These are phyloP conservation scores for Globisporangium mamillatum DNA, from an alignment of 352 stramenopile species.

Conservation along the genomic window DNA sequence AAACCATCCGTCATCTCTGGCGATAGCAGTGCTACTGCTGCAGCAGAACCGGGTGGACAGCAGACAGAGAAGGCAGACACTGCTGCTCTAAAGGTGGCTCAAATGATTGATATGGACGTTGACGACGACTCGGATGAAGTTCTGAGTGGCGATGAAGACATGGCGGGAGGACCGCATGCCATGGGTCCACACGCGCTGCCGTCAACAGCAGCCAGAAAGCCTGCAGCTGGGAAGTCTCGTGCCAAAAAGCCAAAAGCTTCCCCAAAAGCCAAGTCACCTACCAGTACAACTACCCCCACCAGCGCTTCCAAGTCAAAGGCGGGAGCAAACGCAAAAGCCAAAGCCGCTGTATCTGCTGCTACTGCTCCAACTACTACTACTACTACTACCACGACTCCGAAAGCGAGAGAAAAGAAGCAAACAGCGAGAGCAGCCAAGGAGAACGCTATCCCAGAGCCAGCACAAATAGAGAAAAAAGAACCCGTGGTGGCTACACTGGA, in stretches of 20 bases:
- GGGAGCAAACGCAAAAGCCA: conserved; percentile 1
- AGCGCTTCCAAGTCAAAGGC: not conserved
- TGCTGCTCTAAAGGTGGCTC: not conserved
- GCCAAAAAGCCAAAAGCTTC: not conserved
- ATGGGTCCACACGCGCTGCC: not conserved
- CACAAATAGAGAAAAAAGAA: conserved; percentile 22
- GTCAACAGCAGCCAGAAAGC: not conserved
- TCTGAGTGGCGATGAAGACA: conserved; percentile 12
- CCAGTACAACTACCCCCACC: not conserved
- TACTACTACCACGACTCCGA: not conserved
- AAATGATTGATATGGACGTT: not conserved
- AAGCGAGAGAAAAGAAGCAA: conserved; percentile 18
- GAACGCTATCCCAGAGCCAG: conserved; percentile 10
- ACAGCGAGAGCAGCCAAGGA: conserved; percentile 14
- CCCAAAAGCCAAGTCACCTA: not conserved
- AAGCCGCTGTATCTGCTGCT: not conserved
- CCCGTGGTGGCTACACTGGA: conserved; percentile 38
- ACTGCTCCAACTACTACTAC: not conserved
- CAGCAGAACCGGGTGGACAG: not conserved
- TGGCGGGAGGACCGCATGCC: conserved; percentile 5
- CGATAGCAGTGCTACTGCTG: not conserved
- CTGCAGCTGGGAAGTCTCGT: not conserved
- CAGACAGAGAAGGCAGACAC: not conserved
- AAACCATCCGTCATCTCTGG: not conserved
- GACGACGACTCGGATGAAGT: conserved; percentile 11